phyloP scores from a whole-genome alignment of 208 protist genomes.

The Wallacemonas sp. region DNA sequence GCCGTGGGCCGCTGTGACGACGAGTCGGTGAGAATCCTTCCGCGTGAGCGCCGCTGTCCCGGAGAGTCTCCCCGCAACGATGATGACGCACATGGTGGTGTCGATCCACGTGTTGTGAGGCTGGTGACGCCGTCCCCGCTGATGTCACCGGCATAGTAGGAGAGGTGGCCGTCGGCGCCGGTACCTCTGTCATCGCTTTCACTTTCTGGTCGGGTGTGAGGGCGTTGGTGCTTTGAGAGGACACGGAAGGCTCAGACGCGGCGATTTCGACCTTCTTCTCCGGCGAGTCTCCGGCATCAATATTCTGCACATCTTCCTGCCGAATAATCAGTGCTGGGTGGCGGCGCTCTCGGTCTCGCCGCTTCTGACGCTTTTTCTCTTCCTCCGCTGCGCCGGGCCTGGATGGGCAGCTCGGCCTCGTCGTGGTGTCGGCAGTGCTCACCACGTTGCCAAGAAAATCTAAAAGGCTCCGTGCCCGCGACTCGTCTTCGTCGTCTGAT shows the following conservation, averaged over 20 bases:
- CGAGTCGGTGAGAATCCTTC: too few species aligned
- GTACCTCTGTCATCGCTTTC: not conserved
- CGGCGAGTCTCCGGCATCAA: not conserved
- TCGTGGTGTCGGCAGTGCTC: not conserved
- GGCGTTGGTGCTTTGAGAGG: constrained; percentile 21
- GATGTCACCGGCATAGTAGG: too few species aligned
- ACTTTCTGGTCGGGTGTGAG: constrained; percentile 14
- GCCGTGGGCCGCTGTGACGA: too few species aligned
- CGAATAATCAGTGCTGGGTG: not conserved
- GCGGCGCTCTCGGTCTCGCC: not conserved
- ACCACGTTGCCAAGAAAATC: constrained; percentile 7
- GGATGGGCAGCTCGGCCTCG: not conserved
- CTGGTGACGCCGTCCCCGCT: too few species aligned
- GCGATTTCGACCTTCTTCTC: not conserved
- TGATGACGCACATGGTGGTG: too few species aligned
- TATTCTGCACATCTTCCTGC: not conserved
- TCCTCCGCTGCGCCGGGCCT: not conserved
- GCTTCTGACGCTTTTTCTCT: not conserved
- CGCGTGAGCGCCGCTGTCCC: too few species aligned
- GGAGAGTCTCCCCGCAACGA: too few species aligned
- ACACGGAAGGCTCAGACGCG: not conserved
- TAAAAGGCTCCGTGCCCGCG: not conserved
- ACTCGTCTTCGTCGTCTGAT: not conserved
- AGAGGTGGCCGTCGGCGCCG: too few species aligned
- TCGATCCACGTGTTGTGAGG: too few species aligned